Evolutionary conservation across 257 asterid species (phyloP), one percentile per base, ranked within the genome.

Genomic region (Gardenia jasminoides): DNA sequence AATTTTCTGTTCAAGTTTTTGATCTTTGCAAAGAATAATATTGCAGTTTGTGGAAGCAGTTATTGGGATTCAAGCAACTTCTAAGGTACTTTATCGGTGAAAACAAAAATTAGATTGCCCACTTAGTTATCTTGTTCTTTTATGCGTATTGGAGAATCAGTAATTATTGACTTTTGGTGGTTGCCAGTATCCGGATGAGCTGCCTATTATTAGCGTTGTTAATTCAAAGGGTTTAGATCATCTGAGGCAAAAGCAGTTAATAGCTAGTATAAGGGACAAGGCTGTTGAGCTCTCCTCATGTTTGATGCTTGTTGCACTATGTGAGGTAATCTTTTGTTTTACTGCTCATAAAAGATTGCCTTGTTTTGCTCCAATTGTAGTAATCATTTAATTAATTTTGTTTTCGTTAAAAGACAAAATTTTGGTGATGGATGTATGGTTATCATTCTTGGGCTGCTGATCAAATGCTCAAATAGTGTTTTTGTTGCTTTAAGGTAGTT

Each of bases 211-310:
- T 82, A 82, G 81, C 76, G 79, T 95, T 78, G 83, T 90, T 79
- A 96, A 90, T 82, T 91, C 97, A 75, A 93, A 93, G 89, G 99
- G 99, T 75, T 94, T 95, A 44, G 99, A 93, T 84, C 93, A 88
- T 65, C 86, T 79, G 85, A 86, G 97, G 76, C 97, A 90, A 78
- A 91, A 83, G 46, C 81, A 83, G 79, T 90, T 95, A 24, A 68
- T 89, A 72, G 76, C 89, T 71, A 81, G 92, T 82, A 86, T 93
- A 31, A 70, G 81, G 72, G 84, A 82, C 79, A 92, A 84, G 90
- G 92, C 93, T 73, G 70, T 70, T 66, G 97, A 90, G 69, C 91
- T 95, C 50, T 82, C 92, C 73, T 92, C 96, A 6, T 93, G 90
- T 88, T 83, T 87, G 72, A 93, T 95, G 99, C 94, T 95, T 41